Evolutionary conservation across 805 yeast genomes (phyloP), one percentile per base, ranked within the genome.

Genomic region (Candida palmyrensis): DNA sequence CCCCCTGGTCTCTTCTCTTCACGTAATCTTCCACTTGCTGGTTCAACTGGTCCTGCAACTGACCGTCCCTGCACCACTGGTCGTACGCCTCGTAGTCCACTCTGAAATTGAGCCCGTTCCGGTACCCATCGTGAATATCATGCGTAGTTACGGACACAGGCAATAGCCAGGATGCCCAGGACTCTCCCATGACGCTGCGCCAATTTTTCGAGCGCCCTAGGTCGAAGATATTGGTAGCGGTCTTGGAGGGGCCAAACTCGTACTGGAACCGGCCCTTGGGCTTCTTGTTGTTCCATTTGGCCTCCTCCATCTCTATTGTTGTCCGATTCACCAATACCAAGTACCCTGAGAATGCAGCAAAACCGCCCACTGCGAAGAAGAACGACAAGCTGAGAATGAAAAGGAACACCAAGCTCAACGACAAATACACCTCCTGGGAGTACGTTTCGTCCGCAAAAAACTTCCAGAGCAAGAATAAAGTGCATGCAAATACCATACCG

Each of bases 231-330:
- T 90, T 85, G 1, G 82, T 87, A 5, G 68, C 42, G 6, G 62
- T 54, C 62, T 12, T 55, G 45, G 18, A 38, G 19, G 51, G 58
- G 36, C 62, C 62, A 26, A 68, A 62, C 37, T 55, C 59, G 37
- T 62, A 62, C 29, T 47, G 54, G 35, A 50, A 52, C 20, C 29
- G 25, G 12, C 33, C 26, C 8, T 29, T 27, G 15, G 40, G 33
- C 5, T 59, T 43, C 24, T 53, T 51, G 18, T 59, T 41, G 41
- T 66, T 67, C 44, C 81, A 64, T 29, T 70, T 65, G 20, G 51
- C 48, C 25, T 79, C 85, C 48, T 75, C 78, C 38, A 78, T 63
- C 57, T 92, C 98, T 17, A 90, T 70, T 0, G 97, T 90, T 3
- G 97, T 89, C 39, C 66, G 60, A 59, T 90, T 90, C 8, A 53